Conservation (phyloP, 805 yeast genomes). For the Candida multigemmis region DNA sequence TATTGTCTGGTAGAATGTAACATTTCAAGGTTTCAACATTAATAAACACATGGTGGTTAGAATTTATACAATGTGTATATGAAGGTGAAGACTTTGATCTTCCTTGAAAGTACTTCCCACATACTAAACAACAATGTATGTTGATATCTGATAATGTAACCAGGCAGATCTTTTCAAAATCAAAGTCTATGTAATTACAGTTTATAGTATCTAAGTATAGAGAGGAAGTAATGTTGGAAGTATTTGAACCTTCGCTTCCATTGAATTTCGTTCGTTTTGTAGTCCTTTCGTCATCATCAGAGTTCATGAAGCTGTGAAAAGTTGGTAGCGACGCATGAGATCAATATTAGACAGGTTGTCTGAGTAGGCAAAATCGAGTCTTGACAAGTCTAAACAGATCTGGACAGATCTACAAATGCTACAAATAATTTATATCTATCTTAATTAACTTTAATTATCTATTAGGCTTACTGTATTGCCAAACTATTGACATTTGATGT, state of each 20-base stretch:
- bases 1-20: slow-evolving; percentile 58
- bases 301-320: no score
- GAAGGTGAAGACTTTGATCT: slow-evolving; percentile 58
- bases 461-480: slow-evolving; percentile 82
- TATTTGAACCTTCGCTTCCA: no score
- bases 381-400: no score
- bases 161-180: slow-evolving; percentile 57
- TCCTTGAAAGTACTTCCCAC: slow-evolving; percentile 71
- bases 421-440: no score
- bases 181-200: slow-evolving; percentile 49
- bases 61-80: slow-evolving; percentile 54
- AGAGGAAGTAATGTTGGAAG: no score
- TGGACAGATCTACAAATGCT: no score
- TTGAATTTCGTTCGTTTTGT: no score
- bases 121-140: slow-evolving; percentile 62
- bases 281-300: no score
- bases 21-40: slow-evolving; percentile 41
- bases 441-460: no score
- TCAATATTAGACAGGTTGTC: no score
- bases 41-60: slow-evolving; percentile 55
- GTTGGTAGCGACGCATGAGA: no score
- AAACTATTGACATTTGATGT: slow-evolving; percentile 86
- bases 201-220: slow-evolving; percentile 35
- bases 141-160: slow-evolving; percentile 52
- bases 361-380: no score